Conservation (phyloP, 805 yeast genomes). For the Saturnispora hagleri region DNA sequence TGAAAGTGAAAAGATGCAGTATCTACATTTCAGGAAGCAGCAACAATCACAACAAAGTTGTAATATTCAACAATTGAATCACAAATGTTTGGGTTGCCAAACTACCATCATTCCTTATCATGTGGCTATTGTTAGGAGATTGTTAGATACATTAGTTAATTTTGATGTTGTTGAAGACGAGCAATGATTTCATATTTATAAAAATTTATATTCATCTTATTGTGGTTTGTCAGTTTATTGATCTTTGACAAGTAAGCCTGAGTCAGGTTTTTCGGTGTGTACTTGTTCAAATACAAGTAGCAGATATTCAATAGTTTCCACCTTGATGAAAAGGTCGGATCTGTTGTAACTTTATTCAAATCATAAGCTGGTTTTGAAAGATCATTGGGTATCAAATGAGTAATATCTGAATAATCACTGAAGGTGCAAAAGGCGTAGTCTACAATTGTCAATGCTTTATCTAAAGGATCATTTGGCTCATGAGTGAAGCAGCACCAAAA, state of each 20-base stretch:
- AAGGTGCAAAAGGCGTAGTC: constrained; percentile 2
- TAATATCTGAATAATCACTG: not conserved
- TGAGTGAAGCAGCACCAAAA: constrained; percentile 1
- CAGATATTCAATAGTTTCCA: constrained; percentile 1
- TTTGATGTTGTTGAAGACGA: constrained; percentile 35
- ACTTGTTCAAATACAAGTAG: not conserved
- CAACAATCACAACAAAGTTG: constrained; percentile 9
- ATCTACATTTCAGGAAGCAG: constrained; percentile 12
- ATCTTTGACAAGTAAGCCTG: not conserved
- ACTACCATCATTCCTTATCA: constrained; percentile 61
- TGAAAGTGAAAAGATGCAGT: constrained; percentile 12
- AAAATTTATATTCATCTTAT: not conserved
- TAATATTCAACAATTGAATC: not conserved
- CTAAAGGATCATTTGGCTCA: not conserved
- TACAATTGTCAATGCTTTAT: not conserved
- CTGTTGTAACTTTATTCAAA: not conserved
- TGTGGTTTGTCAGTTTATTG: not conserved
- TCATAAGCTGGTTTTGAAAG: not conserved
- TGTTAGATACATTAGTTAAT: constrained; percentile 51
- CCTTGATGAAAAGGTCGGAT: not conserved
- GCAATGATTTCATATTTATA: not conserved
- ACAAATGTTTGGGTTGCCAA: constrained; percentile 6
- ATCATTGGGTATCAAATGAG: not conserved
- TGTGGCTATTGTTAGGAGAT: constrained; percentile 54
- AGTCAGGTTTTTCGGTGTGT: not conserved